Evolutionary conservation across 176 grass and related monocot species (phyloP).

Genomic region (Poa annua): DNA sequence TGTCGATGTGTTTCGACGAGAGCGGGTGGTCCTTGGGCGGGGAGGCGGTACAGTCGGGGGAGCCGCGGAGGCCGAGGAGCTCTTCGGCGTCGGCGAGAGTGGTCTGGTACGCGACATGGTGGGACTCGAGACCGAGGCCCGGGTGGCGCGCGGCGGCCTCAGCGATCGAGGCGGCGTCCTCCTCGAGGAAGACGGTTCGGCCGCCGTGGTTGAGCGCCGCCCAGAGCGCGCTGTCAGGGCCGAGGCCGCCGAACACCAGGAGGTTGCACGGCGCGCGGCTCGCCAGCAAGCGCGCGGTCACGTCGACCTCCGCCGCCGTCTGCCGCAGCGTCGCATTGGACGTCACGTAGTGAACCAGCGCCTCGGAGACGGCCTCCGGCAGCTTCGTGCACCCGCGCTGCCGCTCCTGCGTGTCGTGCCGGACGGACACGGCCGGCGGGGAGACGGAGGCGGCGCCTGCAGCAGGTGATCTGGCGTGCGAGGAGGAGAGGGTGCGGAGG

Average conservation of each 20-base stretch:
- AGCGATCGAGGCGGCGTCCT: conserved; percentile 43
- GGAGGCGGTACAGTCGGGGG: not conserved
- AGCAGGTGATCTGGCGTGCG: not conserved
- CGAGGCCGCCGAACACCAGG: conserved; percentile 65
- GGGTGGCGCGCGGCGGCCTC: not conserved
- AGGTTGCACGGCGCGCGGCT: conserved; percentile 67
- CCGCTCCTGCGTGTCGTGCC: not conserved
- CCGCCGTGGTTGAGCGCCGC: conserved; percentile 77
- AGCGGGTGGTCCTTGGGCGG: not conserved
- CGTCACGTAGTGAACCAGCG: conserved; percentile 65
- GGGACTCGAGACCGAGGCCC: conserved; percentile 10
- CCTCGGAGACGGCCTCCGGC: conserved; percentile 35
- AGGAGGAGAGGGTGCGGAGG: conserved; percentile 44
- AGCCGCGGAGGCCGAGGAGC: conserved; percentile 8
- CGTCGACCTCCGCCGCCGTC: conserved; percentile 49
- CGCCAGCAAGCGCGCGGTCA: conserved; percentile 48
- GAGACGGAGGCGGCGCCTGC: not conserved
- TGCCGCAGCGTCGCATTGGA: conserved; percentile 44
- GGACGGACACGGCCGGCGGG: not conserved
- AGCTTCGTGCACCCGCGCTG: conserved; percentile 33
- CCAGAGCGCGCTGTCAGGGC: conserved; percentile 59
- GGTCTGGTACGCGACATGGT: conserved; percentile 24
- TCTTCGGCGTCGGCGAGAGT: conserved; percentile 24
- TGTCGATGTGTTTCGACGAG: conserved; percentile 36
- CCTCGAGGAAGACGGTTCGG: conserved; percentile 72